phyloP scores from a whole-genome alignment of 2,329 filamentous ascomycete genomes.

The Trichoderma aggressivum region DNA sequence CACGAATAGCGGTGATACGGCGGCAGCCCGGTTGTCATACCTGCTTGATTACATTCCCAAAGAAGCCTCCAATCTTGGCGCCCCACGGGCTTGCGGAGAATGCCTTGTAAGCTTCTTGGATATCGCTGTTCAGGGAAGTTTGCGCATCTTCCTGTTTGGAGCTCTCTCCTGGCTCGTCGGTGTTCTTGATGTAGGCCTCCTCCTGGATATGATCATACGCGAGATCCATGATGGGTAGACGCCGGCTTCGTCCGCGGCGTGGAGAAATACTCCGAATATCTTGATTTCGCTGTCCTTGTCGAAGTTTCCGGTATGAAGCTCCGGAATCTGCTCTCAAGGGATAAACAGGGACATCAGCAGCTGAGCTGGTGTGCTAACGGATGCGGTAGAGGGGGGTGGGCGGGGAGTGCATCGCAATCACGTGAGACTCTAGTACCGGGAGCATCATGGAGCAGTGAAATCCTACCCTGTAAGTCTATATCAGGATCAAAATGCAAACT shows the following conservation, averaged over 20 bases:
- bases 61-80: slow-evolving; percentile 78
- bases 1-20: neutral
- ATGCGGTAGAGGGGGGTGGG: neutral
- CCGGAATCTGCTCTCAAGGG: neutral
- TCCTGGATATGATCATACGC: slow-evolving; percentile 97
- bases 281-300: neutral
- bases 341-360: slow-evolving; percentile 3
- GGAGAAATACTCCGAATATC: neutral
- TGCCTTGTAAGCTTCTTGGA: slow-evolving; percentile 93
- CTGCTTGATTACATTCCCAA: slow-evolving; percentile 92
- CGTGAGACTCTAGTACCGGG: neutral
- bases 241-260: neutral
- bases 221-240: slow-evolving; percentile 68
- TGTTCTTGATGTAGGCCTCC: slow-evolving; percentile 63
- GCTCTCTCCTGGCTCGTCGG: slow-evolving; percentile 45
- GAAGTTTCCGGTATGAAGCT: neutral
- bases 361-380: neutral
- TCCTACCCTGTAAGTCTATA: neutral
- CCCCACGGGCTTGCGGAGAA: slow-evolving; percentile 93
- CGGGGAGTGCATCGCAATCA: neutral
- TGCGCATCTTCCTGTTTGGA: slow-evolving; percentile 41
- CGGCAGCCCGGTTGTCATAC: slow-evolving; percentile 38
- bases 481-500: neutral
- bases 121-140: slow-evolving; percentile 72
- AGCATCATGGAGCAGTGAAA: neutral